Percentiles rank a stretch among this genome's conserved stretches.
phyloP scores from a whole-genome alignment of 2,329 filamentous ascomycete genomes.

The Diaporthe sp. region DNA sequence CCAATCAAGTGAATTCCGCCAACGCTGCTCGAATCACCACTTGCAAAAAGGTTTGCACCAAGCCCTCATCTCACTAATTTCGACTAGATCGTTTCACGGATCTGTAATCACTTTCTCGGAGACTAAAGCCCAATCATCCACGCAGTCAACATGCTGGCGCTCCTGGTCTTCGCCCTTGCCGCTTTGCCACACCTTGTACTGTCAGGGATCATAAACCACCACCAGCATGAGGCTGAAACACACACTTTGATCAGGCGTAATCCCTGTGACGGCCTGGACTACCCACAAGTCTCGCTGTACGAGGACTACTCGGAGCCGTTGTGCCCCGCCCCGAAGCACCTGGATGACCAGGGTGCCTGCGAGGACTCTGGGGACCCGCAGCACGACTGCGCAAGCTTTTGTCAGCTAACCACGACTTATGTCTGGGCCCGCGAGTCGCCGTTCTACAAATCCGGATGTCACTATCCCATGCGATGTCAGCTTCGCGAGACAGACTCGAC shows the following conservation, averaged over 20 bases:
- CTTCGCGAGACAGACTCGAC: background rate
- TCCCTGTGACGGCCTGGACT: background rate
- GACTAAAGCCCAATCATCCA: background rate
- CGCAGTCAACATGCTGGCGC: background rate
- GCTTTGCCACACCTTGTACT: background rate
- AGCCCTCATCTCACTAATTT: background rate
- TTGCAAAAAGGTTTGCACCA: background rate
- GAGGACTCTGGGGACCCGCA: background rate
- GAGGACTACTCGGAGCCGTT: background rate
- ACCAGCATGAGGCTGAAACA: background rate
- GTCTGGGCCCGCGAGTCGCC: slow-evolving; percentile 4
- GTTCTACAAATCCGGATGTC: background rate
- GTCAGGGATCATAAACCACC: background rate
- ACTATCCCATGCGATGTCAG: slow-evolving; percentile 2
- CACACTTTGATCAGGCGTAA: background rate
- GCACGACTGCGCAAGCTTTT: background rate
- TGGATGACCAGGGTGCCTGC: background rate
- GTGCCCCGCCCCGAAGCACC: background rate
- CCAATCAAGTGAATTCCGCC: too few relatives aligned
- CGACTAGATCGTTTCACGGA: too few relatives aligned
- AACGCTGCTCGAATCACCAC: background rate
- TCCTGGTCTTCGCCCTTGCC: background rate
- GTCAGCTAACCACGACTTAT: background rate
- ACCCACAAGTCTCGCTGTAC: background rate
- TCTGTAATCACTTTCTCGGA: background rate